These are phyloP conservation scores for Didymella arachidicola DNA, from an alignment of 2,329 filamentous ascomycete species.

Conservation along the genomic window DNA sequence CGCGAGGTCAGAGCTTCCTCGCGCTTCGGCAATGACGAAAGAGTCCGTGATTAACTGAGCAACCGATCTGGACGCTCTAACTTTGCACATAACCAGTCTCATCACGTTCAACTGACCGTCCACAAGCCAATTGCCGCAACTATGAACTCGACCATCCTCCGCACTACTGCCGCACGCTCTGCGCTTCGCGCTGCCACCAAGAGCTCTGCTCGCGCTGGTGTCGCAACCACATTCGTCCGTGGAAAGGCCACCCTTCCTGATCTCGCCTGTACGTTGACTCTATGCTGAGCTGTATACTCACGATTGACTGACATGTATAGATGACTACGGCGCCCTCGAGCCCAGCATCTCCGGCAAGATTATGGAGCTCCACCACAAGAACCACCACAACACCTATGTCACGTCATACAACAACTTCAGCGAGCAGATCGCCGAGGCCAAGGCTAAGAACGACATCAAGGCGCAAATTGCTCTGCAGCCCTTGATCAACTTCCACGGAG, in stretches of 20 bases:
- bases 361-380: slow-evolving; percentile 95
- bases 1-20: slow-evolving; percentile 16
- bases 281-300: not conserved
- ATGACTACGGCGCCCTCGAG: slow-evolving; percentile 97
- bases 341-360: slow-evolving; percentile 83
- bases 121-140: slow-evolving; percentile 38
- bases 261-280: slow-evolving; percentile 69
- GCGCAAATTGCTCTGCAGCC: slow-evolving; percentile 64
- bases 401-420: slow-evolving; percentile 83
- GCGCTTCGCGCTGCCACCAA: slow-evolving; percentile 74
- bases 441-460: slow-evolving; percentile 61
- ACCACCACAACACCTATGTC: slow-evolving; percentile 94
- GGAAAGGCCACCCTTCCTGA: slow-evolving; percentile 94
- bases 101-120: slow-evolving; percentile 32
- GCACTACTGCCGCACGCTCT: slow-evolving; percentile 73
- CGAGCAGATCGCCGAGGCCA: slow-evolving; percentile 71
- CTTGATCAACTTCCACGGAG: slow-evolving; percentile 72
- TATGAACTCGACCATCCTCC: slow-evolving; percentile 82
- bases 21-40: slow-evolving; percentile 39
- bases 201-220: slow-evolving; percentile 65
- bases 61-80: slow-evolving; percentile 4
- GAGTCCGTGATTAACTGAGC: slow-evolving; percentile 20
- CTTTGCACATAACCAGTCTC: not conserved
- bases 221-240: slow-evolving; percentile 79
- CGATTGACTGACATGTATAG: slow-evolving; percentile 56